Base-by-base conservation (phyloP, 2,329 filamentous ascomycete genomes). In the Cadophora sp. region DNA sequence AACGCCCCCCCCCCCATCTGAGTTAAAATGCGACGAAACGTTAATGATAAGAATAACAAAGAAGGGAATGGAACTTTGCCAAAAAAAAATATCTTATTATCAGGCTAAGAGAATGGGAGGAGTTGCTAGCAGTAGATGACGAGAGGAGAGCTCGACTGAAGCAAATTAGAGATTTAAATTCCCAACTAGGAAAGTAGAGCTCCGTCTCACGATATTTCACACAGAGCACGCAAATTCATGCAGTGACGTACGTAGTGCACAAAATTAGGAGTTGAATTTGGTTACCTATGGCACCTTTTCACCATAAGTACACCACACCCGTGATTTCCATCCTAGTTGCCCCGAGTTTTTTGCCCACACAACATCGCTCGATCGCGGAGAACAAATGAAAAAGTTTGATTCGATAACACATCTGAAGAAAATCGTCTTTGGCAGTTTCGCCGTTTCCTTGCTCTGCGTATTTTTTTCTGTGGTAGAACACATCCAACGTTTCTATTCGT, bases 241-340 rank as follows among this genome's bases (percentile, higher is more conserved):
- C 11, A 18, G n/a, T 18, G 18, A 22, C n/a, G 45, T 2, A 9
- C 36, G 39, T 47, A 47, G 60, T 60, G 24, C 66, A 70, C 63
- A 71, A 70, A 47, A 64, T 68, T 72, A 70, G 60, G 70, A 70
- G 63, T 72, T 69, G 65, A 70, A 65, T 71, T 65, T 43, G 60
- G 66, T 43, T 64, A 56, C 65, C 65, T 65, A 66, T 64, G 64
- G 70, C 69, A 66, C 66, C 68, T 61, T 59, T 62, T 62, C 39
- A 55, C 59, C 65, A 65, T 18, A 67, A 67, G 62, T 8, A 39
- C 36, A 39, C 11, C 22, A 61, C 18, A 50, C 24, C 58, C 55
- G 43, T 39, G 20, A 58, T 9, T 64, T 63, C 55, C 51, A 45
- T 22, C 33, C 45, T 39, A 53, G 33, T 33, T 61, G 24, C 39